Evolutionary conservation across 805 yeast genomes (phyloP).

Genomic region (Ogataea trehalophila): DNA sequence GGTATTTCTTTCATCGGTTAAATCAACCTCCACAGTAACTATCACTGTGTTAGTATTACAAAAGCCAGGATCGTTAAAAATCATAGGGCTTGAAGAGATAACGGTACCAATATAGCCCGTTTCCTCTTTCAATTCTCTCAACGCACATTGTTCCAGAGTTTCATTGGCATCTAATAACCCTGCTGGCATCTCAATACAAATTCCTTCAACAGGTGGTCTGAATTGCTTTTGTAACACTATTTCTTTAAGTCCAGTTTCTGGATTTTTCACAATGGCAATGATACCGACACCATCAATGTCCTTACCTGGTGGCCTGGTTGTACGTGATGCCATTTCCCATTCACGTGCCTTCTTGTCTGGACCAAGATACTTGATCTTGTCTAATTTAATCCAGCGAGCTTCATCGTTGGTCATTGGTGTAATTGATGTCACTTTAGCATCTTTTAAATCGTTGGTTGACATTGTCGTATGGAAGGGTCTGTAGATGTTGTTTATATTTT

Average conservation of each 20-base stretch:
- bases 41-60: constrained; percentile 83
- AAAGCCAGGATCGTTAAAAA: constrained; percentile 60
- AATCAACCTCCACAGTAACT: constrained; percentile 75
- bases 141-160: constrained; percentile 70
- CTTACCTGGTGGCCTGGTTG: constrained; percentile 59
- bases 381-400: constrained; percentile 64
- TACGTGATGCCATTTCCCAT: constrained; percentile 89
- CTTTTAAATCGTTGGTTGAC: constrained; percentile 15
- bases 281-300: constrained; percentile 90
- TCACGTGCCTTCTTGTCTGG: constrained; percentile 66
- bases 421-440: constrained; percentile 25
- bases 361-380: constrained; percentile 64
- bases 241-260: constrained; percentile 30
- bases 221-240: constrained; percentile 79
- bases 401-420: constrained; percentile 35
- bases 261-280: constrained; percentile 59
- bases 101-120: constrained; percentile 84
- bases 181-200: constrained; percentile 92
- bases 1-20: constrained; percentile 56
- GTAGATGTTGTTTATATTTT: too few relatives aligned
- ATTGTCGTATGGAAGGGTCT: constrained; percentile 6
- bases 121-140: constrained; percentile 85
- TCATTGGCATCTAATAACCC: constrained; percentile 89
- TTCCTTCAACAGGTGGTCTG: constrained; percentile 87
- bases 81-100: constrained; percentile 19